These are phyloP conservation scores for Mrakia gelida DNA, from an alignment of 768 basidiomycete genomes.

Conservation along the genomic window DNA sequence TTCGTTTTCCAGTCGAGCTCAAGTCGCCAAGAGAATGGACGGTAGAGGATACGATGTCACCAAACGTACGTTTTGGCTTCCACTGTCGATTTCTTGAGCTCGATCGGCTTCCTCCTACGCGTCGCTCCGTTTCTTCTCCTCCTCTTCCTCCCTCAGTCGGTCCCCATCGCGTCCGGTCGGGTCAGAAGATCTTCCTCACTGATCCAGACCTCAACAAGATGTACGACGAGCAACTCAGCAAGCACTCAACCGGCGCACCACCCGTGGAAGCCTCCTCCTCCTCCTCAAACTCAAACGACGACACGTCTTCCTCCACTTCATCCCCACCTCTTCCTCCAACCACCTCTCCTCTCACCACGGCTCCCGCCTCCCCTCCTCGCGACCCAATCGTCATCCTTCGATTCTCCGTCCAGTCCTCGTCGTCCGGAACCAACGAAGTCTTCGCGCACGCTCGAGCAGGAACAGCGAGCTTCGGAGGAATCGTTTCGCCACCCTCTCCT, in stretches of 20 bases:
- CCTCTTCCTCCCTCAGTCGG: slow-evolving; percentile 57
- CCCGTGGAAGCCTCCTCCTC: slow-evolving; percentile 52
- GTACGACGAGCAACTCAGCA: slow-evolving; percentile 16
- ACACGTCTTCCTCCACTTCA: slow-evolving; percentile 28
- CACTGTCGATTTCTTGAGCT: background rate
- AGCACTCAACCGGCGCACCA: background rate
- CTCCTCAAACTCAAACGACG: slow-evolving; percentile 63
- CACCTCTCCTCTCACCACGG: background rate
- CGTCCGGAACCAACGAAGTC: background rate
- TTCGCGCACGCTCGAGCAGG: background rate
- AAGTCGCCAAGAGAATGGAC: slow-evolving; percentile 73
- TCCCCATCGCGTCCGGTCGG: slow-evolving; percentile 70
- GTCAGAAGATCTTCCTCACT: slow-evolving; percentile 58
- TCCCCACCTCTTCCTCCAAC: slow-evolving; percentile 31
- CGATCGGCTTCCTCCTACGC: background rate
- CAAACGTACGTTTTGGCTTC: slow-evolving; percentile 55
- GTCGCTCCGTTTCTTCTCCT: background rate
- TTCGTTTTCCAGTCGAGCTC: slow-evolving; percentile 49
- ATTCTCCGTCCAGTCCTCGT: background rate
- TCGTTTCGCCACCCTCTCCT: slow-evolving; percentile 12
- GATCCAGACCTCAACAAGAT: slow-evolving; percentile 11
- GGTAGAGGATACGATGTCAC: slow-evolving; percentile 80
- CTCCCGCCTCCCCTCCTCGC: background rate
- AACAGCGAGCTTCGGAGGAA: slow-evolving; percentile 19
- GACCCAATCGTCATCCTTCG: background rate